A percentile compares a stretch with the other conserved stretches of the same genome.
These are phyloP conservation scores for Lyophyllum atratum DNA, from an alignment of 768 basidiomycete species.

Conservation along the genomic window DNA sequence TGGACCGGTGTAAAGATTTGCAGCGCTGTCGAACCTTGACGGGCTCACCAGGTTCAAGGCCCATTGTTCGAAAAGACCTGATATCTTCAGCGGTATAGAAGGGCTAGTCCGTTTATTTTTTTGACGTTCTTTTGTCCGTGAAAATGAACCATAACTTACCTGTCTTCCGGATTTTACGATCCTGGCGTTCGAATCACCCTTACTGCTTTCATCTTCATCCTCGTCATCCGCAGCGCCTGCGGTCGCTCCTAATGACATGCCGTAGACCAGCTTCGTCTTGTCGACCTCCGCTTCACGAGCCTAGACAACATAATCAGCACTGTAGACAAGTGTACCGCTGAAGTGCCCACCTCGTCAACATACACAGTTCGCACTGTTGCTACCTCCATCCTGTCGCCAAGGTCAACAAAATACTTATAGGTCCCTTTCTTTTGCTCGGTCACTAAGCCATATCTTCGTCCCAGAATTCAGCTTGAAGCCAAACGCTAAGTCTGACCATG, in stretches of 20 bases:
- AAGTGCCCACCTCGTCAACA: slow-evolving; percentile 69
- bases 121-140: neutral
- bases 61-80: slow-evolving; percentile 78
- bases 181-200: slow-evolving; percentile 31
- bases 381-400: slow-evolving; percentile 76
- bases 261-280: slow-evolving; percentile 47
- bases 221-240: slow-evolving; percentile 38
- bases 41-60: slow-evolving; percentile 67
- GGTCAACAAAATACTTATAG: slow-evolving; percentile 83
- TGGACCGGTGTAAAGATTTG: slow-evolving; percentile 24
- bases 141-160: slow-evolving; percentile 35
- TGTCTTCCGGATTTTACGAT: slow-evolving; percentile 53
- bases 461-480: neutral
- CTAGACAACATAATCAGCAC: slow-evolving; percentile 21
- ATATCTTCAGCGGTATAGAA: slow-evolving; percentile 87
- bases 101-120: slow-evolving; percentile 45
- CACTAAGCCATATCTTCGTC: slow-evolving; percentile 77
- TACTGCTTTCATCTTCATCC: slow-evolving; percentile 40
- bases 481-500: neutral
- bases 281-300: slow-evolving; percentile 48
- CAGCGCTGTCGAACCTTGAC: neutral
- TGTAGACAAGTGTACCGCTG: neutral
- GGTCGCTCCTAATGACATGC: slow-evolving; percentile 38
- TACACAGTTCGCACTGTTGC: slow-evolving; percentile 71
- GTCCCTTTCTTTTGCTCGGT: slow-evolving; percentile 85